Evolutionary conservation across 2,329 filamentous ascomycete genomes (phyloP).

Genomic region (Grosmannia serpens): DNA sequence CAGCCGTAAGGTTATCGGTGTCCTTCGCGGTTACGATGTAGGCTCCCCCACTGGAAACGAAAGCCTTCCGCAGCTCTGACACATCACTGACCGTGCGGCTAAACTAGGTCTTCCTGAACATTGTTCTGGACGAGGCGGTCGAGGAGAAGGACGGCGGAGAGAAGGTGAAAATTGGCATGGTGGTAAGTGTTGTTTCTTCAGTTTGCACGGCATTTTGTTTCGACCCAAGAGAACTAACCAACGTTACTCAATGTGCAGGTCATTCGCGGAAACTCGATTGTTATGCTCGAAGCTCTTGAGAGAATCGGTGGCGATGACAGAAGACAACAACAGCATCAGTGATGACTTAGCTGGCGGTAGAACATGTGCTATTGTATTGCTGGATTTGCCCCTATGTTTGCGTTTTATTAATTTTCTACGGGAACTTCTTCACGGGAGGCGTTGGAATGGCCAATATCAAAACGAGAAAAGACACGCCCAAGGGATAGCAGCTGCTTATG

Average conservation of each 20-base stretch:
- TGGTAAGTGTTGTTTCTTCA: constrained; percentile 42
- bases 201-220: neutral
- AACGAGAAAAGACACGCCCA: neutral
- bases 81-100: neutral
- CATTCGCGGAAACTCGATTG: constrained; percentile 94
- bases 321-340: neutral
- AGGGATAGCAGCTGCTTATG: neutral
- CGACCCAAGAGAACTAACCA: neutral
- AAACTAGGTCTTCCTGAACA: constrained; percentile 84
- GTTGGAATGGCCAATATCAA: neutral
- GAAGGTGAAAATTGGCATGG: constrained; percentile 85
- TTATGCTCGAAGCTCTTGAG: constrained; percentile 84
- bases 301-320: constrained; percentile 52
- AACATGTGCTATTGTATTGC: neutral
- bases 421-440: neutral
- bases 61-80: neutral
- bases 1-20: constrained; percentile 90
- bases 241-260: constrained; percentile 40
- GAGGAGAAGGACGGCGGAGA: constrained; percentile 90
- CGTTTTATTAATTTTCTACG: neutral
- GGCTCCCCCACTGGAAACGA: constrained; percentile 18
- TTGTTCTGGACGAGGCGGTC: constrained; percentile 91
- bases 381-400: neutral
- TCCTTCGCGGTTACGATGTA: constrained; percentile 94
- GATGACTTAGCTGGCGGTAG: neutral